Evolutionary conservation across 1,284 basidiomycete species (phyloP).

Genomic region (Macrocystidia cucumis): DNA sequence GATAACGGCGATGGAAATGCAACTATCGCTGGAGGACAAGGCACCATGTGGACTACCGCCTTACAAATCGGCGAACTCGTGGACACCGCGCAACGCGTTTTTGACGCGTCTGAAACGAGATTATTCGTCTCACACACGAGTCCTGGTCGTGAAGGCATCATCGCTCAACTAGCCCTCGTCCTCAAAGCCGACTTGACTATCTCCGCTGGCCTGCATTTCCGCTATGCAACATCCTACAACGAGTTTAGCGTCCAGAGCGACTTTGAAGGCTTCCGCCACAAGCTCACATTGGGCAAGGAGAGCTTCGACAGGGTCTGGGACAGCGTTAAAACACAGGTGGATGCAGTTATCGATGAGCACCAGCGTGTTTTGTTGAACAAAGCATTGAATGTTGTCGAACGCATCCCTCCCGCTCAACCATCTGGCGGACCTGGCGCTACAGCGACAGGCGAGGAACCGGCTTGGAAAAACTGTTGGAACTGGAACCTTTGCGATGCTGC

Average conservation of each 20-base stretch:
- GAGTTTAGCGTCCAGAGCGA: conserved; percentile 93
- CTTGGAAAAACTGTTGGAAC: conserved; percentile 99
- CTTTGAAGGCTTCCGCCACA: conserved; percentile 84
- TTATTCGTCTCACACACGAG: conserved; percentile 90
- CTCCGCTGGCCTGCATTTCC: conserved; percentile 95
- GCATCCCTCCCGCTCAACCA: conserved; percentile 61
- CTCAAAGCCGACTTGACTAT: conserved; percentile 94
- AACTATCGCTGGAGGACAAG: conserved; percentile 95
- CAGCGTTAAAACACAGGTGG: conserved; percentile 87
- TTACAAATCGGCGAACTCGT: conserved; percentile 97
- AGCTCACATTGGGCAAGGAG: conserved; percentile 75
- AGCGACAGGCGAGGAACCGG: conserved; percentile 66
- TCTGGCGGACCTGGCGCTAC: conserved; percentile 46
- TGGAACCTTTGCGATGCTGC: conserved; percentile 97
- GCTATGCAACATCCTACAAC: conserved; percentile 94
- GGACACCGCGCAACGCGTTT: conserved; percentile 93
- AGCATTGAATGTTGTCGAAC: conserved; percentile 79
- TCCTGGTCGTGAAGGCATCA: conserved; percentile 89
- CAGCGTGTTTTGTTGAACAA: conserved; percentile 89
- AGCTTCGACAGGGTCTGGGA: conserved; percentile 92
- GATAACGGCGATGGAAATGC: conserved; percentile 93
- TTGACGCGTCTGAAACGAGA: conserved; percentile 90
- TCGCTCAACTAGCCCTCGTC: conserved; percentile 85
- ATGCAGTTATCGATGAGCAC: conserved; percentile 86
- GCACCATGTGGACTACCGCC: conserved; percentile 98